phyloP scores from a whole-genome alignment of 2,329 filamentous ascomycete species.

The Cryphonectria carpinicola region DNA sequence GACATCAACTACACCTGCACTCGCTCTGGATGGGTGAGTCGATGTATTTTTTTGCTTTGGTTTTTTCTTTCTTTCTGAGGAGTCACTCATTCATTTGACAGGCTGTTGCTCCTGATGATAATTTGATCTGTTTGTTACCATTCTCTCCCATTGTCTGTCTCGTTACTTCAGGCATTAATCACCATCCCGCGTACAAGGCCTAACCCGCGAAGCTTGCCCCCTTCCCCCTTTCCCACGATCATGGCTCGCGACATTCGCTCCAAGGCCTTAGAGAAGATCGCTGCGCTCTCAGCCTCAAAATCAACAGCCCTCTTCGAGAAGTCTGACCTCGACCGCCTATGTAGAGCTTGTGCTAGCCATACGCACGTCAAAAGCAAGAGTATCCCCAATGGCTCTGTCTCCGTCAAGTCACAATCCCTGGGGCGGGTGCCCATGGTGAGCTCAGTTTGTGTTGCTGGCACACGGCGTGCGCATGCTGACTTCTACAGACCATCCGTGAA shows the following conservation, averaged over 20 bases:
- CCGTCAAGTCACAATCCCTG: constrained; percentile 46
- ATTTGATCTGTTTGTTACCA: neutral
- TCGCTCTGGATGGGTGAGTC: neutral
- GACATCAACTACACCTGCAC: constrained; percentile 4
- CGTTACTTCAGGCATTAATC: neutral
- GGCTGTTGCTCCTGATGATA: neutral
- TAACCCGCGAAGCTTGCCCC: neutral
- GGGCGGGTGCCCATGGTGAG: constrained; percentile 65
- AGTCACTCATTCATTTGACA: neutral
- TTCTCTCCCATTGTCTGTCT: neutral
- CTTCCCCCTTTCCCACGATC: constrained; percentile 23
- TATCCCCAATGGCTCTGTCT: constrained; percentile 52
- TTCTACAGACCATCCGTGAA: constrained; percentile 75
- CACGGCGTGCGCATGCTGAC: constrained; percentile 11
- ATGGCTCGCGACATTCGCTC: constrained; percentile 64
- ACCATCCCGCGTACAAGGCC: constrained; percentile 30
- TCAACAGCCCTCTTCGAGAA: constrained; percentile 59
- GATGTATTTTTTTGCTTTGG: neutral
- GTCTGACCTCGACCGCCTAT: constrained; percentile 66
- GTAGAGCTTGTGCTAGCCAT: constrained; percentile 58
- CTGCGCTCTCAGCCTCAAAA: constrained; percentile 61
- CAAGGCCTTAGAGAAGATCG: constrained; percentile 67
- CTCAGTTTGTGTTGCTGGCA: neutral
- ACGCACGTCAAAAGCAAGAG: constrained; percentile 45
- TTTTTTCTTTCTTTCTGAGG: neutral